Evolutionary conservation across 1,284 basidiomycete species (phyloP).

Genomic region (Rhodotorula sp.): DNA sequence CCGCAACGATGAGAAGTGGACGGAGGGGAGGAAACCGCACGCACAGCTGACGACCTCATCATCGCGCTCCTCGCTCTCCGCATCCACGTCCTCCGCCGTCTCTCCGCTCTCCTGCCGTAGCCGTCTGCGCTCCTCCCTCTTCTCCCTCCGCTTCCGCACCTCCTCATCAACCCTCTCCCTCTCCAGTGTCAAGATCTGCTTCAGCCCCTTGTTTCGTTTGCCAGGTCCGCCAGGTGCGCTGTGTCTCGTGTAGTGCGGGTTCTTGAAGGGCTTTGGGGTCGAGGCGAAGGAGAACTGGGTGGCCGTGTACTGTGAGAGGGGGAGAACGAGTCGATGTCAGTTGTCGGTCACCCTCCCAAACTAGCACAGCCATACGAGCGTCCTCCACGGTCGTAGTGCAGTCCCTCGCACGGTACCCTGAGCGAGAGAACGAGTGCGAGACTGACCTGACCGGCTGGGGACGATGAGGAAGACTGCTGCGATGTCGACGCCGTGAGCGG

Average conservation of each 20-base stretch:
- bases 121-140: too few species aligned
- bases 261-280: constrained; percentile 41
- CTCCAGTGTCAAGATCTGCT: constrained; percentile 39
- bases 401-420: too few species aligned
- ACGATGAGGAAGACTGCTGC: too few species aligned
- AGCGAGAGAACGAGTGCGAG: too few species aligned
- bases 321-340: background rate
- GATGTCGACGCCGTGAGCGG: too few species aligned
- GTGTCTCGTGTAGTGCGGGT: constrained; percentile 30
- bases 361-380: too few species aligned
- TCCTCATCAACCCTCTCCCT: background rate
- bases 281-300: constrained; percentile 36
- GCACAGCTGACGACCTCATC: too few species aligned
- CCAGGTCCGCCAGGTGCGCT: constrained; percentile 10
- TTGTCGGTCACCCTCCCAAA: too few species aligned
- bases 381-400: too few species aligned
- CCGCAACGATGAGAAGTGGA: background rate
- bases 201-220: constrained; percentile 40
- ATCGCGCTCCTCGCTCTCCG: background rate
- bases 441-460: too few species aligned
- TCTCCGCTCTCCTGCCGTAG: background rate
- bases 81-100: background rate
- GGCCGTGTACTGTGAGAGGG: constrained; percentile 15
- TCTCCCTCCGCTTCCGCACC: background rate
- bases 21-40: too few species aligned